Base-by-base conservation (phyloP, 305 asterid genomes). In the Plantago coronopus region DNA sequence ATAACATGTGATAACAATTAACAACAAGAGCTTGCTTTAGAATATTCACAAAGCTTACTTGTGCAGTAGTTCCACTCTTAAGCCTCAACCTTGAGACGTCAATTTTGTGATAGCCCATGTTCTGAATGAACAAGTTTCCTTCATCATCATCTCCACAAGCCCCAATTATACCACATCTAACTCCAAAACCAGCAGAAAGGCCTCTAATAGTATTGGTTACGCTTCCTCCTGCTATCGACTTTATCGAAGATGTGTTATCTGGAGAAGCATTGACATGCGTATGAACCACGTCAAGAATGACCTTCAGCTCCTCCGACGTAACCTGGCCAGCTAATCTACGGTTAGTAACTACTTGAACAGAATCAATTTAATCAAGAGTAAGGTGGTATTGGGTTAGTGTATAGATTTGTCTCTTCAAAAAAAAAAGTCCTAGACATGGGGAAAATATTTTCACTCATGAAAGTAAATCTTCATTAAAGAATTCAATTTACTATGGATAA, bases 201-300 rank as follows among this genome's bases (percentile, higher is more conserved):
- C 99, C 99, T 79, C 99, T 81, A 47, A 93, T 78, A 34, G 99
- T 93, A 59, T 89, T 93, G 43, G 99, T 91, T 27, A 93, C 95
- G 59, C 99, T 93, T 18, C 97, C 99, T 44, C 99, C 99, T 66
- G 99, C 99, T 51, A 93, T 87, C 40, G 99, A 89, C 74, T 77
- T 93, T 62, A 89, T 69, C 13, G 84, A 61, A 54, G 83, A 68
- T 4, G 78, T 54, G 44, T 54, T 61, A 43, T 81, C 79, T 0
- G 85, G 80, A 16, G 82, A 79, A 58, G 82, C 76, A 43, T 69
- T 47, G 22, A 74, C 61, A 63, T 93, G 81, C 22, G 74, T 19
- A 34, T 85, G 78, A 8, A 93, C 79, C 88, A 85, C 87, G 43
- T 44, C 71, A 68, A 89, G 71, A 18, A 93, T 75, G 78, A 67